These are phyloP conservation scores for Ophiognomonia clavigignenti-juglandacearum DNA, from an alignment of 2,329 filamentous ascomycete species.

Conservation along the genomic window DNA sequence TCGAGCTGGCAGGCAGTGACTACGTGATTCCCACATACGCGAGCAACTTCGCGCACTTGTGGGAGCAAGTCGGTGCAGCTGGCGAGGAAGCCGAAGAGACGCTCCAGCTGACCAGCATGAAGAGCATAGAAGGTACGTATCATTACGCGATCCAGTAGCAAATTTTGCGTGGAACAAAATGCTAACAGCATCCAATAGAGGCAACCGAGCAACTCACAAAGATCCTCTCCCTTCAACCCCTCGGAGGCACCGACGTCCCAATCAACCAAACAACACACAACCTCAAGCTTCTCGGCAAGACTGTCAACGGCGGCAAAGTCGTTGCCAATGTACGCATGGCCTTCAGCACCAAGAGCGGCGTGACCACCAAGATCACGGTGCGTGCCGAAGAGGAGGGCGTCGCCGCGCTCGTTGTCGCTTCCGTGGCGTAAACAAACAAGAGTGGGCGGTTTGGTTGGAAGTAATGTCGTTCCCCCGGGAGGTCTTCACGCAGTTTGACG, in stretches of 20 bases:
- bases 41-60: slow-evolving; percentile 91
- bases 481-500: not conserved
- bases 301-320: slow-evolving; percentile 82
- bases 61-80: slow-evolving; percentile 86
- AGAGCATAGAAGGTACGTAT: slow-evolving; percentile 80
- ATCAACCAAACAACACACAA: slow-evolving; percentile 87
- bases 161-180: not conserved
- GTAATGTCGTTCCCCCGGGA: not conserved
- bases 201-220: slow-evolving; percentile 88
- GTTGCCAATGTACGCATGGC: slow-evolving; percentile 89
- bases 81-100: slow-evolving; percentile 92
- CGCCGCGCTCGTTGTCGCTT: slow-evolving; percentile 76
- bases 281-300: slow-evolving; percentile 94
- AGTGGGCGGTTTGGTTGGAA: not conserved
- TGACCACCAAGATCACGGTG: slow-evolving; percentile 92
- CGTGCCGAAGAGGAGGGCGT: slow-evolving; percentile 91
- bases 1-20: slow-evolving; percentile 86
- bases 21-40: slow-evolving; percentile 93
- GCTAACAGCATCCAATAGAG: slow-evolving; percentile 47
- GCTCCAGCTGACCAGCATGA: slow-evolving; percentile 78
- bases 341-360: slow-evolving; percentile 84
- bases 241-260: slow-evolving; percentile 90
- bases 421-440: slow-evolving; percentile 57
- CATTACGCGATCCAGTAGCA: not conserved
- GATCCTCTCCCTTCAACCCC: slow-evolving; percentile 81